Evolutionary conservation across 345 rosid species (phyloP).

Genomic region (Brassica cretica): DNA sequence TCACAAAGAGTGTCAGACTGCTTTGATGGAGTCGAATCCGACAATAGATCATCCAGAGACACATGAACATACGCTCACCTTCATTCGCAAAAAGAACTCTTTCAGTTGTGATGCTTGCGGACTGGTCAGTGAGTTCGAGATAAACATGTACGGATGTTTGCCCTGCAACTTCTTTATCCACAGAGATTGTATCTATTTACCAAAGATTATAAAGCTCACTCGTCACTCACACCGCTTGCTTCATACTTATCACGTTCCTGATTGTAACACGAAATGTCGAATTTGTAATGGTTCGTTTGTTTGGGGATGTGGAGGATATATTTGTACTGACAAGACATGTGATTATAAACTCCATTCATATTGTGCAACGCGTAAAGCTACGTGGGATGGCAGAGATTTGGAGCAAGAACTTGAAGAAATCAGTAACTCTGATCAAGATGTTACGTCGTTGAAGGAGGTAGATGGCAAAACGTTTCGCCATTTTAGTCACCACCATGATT

Average conservation of each 20-base stretch:
- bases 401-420: background rate
- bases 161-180: background rate
- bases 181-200: background rate
- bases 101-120: constrained; percentile 3
- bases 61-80: constrained; percentile 8
- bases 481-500: constrained; percentile 12
- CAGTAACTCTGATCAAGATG: background rate
- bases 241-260: background rate
- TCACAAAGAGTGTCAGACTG: background rate
- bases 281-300: background rate
- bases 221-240: background rate
- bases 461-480: background rate
- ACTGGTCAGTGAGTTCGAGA: background rate
- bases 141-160: constrained; percentile 6
- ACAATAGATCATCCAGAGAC: background rate
- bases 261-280: background rate
- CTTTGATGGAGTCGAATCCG: background rate
- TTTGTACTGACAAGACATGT: background rate
- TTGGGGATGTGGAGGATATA: background rate
- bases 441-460: background rate
- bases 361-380: background rate
- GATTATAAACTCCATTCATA: background rate
- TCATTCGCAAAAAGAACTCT: background rate
- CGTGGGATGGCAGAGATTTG: constrained; percentile 26
- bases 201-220: constrained; percentile 15